Evolutionary conservation across 768 basidiomycete species (phyloP).

Genomic region (Lentinus tigrinus): DNA sequence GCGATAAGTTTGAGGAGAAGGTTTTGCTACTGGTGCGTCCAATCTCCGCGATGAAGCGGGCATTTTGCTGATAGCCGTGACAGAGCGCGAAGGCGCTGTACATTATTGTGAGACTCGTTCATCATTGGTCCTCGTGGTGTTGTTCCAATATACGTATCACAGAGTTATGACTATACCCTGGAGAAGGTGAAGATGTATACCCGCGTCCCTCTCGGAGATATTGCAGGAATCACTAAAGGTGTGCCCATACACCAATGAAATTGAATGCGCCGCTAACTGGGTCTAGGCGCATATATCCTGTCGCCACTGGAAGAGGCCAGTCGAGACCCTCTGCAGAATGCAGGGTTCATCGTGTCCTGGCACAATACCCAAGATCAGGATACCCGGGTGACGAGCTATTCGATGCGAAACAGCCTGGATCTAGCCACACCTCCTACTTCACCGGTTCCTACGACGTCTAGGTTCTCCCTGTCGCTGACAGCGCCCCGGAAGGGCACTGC

Average conservation of each 20-base stretch:
- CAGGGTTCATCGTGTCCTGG: conserved; percentile 86
- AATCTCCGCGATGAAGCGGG: conserved; percentile 20
- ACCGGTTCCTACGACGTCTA: conserved; percentile 8
- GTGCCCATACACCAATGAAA: too few species aligned
- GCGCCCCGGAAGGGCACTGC: conserved; percentile 18
- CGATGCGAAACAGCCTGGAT: conserved; percentile 68
- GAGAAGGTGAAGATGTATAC: conserved; percentile 91
- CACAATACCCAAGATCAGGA: conserved; percentile 58
- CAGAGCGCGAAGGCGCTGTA: conserved; percentile 59
- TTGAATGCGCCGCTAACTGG: too few species aligned
- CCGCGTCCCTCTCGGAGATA: conserved; percentile 82
- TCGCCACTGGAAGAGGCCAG: conserved; percentile 92
- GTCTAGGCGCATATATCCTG: conserved; percentile 89
- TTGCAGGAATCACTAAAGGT: conserved; percentile 81
- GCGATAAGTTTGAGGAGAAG: conserved; percentile 92
- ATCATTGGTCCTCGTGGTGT: not conserved
- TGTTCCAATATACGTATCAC: not conserved
- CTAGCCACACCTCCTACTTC: conserved; percentile 24
- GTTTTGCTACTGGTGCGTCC: conserved; percentile 77
- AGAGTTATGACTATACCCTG: conserved; percentile 93
- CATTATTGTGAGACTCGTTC: conserved; percentile 58
- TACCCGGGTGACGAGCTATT: conserved; percentile 83
- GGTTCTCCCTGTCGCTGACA: conserved; percentile 5
- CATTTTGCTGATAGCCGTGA: not conserved
- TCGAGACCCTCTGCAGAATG: conserved; percentile 84